These are phyloP conservation scores for Taphrina populina DNA, from an alignment of 1,139 yeast species.

Conservation along the genomic window DNA sequence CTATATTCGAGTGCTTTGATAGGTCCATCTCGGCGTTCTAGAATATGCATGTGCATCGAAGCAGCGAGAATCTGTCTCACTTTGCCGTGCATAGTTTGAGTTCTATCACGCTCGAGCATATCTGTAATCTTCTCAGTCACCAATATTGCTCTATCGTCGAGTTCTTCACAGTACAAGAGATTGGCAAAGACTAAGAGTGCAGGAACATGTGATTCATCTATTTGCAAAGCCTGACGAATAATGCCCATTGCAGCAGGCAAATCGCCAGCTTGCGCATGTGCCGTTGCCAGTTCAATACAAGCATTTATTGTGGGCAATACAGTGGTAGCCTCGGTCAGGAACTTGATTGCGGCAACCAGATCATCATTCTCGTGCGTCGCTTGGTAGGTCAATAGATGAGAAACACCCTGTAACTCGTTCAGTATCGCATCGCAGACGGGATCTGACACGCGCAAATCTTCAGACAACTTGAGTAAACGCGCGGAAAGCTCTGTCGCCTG, in stretches of 20 bases:
- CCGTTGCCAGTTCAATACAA: background rate
- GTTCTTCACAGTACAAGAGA: conserved; percentile 19
- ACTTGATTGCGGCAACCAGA: background rate
- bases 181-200: conserved; percentile 13
- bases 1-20: background rate
- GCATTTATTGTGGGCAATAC: too few relatives aligned
- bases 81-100: too few relatives aligned
- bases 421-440: background rate
- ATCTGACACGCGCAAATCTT: background rate
- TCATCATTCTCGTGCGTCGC: background rate
- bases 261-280: background rate
- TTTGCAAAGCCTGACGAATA: background rate
- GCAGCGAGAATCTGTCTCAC: background rate
- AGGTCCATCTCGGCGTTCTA: background rate
- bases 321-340: background rate
- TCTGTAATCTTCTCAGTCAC: conserved; percentile 1
- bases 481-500: background rate
- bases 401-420: background rate
- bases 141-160: conserved; percentile 13
- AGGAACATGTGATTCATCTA: background rate
- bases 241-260: conserved; percentile 6
- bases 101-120: too few relatives aligned
- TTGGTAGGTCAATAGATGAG: background rate
- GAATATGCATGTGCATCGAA: background rate
- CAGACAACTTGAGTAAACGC: background rate